These are phyloP conservation scores for Cyclostephanos tholiformis DNA, from an alignment of 108 stramenopile genomes.

Conservation along the genomic window DNA sequence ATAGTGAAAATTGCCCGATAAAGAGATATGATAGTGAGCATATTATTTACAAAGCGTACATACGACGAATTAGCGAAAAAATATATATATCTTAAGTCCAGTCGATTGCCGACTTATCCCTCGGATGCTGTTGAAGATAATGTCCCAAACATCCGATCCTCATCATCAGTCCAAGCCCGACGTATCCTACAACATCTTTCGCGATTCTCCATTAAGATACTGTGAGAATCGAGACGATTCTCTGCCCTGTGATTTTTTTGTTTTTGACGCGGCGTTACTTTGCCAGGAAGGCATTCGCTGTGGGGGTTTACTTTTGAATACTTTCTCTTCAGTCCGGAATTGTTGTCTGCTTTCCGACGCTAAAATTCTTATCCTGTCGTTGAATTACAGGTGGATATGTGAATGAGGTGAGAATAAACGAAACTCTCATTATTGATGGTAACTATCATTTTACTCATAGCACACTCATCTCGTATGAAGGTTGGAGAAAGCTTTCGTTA, in stretches of 20 bases:
- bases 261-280: background rate
- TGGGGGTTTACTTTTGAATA: background rate
- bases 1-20: no score
- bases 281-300: background rate
- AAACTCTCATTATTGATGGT: background rate
- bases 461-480: slow-evolving; percentile 26
- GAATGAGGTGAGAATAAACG: slow-evolving; percentile 24
- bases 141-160: no score
- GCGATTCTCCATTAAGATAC: slow-evolving; percentile 72
- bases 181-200: slow-evolving; percentile 63
- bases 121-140: no score
- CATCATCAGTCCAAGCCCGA: background rate
- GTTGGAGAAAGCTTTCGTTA: slow-evolving; percentile 85
- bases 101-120: no score
- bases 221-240: slow-evolving; percentile 65
- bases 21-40: no score
- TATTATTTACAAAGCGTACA: no score
- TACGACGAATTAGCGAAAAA: no score
- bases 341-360: background rate
- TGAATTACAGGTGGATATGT: slow-evolving; percentile 23
- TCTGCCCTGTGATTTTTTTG: background rate
- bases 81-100: no score
- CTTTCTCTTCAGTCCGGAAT: background rate
- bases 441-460: background rate
- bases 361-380: background rate